Conservation (phyloP, 2,329 filamentous ascomycete genomes). For the Pyricularia sp. region DNA sequence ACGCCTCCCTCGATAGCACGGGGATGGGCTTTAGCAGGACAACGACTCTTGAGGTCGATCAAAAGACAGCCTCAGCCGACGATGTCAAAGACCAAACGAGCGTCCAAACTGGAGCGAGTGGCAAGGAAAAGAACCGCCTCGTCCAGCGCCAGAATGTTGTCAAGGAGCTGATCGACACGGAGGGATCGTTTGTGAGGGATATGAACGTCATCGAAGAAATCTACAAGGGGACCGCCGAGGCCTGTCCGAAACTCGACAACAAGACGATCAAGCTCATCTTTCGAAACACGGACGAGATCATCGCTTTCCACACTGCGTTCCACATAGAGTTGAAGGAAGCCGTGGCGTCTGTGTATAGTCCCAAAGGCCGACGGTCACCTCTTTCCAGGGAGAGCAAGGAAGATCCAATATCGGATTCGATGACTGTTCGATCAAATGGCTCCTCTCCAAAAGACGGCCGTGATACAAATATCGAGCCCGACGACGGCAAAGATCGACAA, state of each 20-base stretch:
- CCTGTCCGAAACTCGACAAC: constrained; percentile 66
- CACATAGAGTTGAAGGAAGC: constrained; percentile 73
- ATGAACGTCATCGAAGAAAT: constrained; percentile 98
- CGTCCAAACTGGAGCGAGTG: constrained; percentile 24
- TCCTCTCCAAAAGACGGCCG: constrained; percentile 20
- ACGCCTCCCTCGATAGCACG: constrained; percentile 31
- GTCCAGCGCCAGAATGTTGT: constrained; percentile 75
- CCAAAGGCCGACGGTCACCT: constrained; percentile 38
- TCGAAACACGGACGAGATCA: constrained; percentile 84
- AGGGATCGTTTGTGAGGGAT: constrained; percentile 82
- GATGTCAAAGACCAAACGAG: constrained; percentile 3
- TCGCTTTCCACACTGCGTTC: constrained; percentile 75
- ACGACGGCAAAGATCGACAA: constrained; percentile 41
- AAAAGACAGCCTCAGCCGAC: constrained; percentile 18
- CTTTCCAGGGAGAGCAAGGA: constrained; percentile 27
- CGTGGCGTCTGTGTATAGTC: constrained; percentile 68
- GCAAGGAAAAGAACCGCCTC: constrained; percentile 60
- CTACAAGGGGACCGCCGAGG: constrained; percentile 85
- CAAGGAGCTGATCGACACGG: constrained; percentile 87
- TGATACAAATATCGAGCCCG: constrained; percentile 28
- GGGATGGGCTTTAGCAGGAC: constrained; percentile 15
- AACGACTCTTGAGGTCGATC: constrained; percentile 8
- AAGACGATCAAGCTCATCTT: constrained; percentile 88
- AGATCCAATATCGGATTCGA: constrained; percentile 19
- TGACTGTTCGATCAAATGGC: constrained; percentile 21